phyloP scores from a whole-genome alignment of 352 stramenopile genomes.

The Blastocystis sp. region DNA sequence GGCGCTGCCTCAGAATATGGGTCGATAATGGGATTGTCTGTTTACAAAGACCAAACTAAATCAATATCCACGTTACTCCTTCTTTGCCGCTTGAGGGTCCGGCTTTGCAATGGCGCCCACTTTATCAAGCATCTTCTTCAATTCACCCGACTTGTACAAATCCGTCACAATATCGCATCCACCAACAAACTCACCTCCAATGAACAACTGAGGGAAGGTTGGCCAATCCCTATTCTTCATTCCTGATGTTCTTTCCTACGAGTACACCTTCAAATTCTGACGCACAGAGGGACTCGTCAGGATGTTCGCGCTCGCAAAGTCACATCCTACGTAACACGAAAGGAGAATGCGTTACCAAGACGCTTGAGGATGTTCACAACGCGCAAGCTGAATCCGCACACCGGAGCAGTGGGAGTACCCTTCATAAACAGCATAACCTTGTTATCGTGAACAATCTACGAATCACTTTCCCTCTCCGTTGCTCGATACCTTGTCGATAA shows the following conservation, averaged over 20 bases:
- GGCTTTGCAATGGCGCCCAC: constrained; percentile 22
- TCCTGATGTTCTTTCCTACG: constrained; percentile 64
- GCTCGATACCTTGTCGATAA: constrained; percentile 38
- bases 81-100: background rate
- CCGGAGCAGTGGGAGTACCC: constrained; percentile 72
- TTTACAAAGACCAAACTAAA: background rate
- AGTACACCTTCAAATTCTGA: constrained; percentile 78
- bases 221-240: constrained; percentile 70
- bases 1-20: constrained; percentile 34
- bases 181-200: constrained; percentile 77
- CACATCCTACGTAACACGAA: constrained; percentile 64
- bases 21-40: constrained; percentile 43
- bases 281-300: constrained; percentile 76
- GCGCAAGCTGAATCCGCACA: constrained; percentile 79
- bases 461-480: background rate
- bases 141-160: constrained; percentile 78
- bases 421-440: constrained; percentile 82
- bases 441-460: constrained; percentile 60
- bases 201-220: constrained; percentile 78
- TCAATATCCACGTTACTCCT: background rate
- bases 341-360: background rate
- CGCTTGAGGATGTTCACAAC: constrained; percentile 74
- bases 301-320: constrained; percentile 79
- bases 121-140: constrained; percentile 69
- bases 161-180: constrained; percentile 78